Evolutionary conservation across 345 rosid species (phyloP).

Genomic region (Aegle marmelos): DNA sequence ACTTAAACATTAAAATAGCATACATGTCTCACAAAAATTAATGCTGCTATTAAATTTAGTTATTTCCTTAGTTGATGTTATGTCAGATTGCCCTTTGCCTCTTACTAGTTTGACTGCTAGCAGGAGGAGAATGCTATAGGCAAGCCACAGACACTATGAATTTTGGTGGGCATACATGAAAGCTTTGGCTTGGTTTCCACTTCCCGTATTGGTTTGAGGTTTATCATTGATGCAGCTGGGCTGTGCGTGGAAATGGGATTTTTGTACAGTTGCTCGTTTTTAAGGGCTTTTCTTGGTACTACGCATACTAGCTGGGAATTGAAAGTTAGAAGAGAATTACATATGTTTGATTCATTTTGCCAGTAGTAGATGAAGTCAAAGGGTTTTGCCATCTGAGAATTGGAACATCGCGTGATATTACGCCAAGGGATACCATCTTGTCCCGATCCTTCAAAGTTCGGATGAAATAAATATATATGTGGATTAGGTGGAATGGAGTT

Average conservation of each 20-base stretch:
- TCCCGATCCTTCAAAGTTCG: background rate
- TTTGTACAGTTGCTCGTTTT: slow-evolving; percentile 29
- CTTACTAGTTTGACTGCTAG: slow-evolving; percentile 14
- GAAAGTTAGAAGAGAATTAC: slow-evolving; percentile 11
- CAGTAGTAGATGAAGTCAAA: background rate
- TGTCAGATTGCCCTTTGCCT: slow-evolving; percentile 1
- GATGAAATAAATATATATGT: background rate
- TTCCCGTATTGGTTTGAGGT: slow-evolving; percentile 5
- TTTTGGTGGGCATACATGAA: background rate
- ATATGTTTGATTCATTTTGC: background rate
- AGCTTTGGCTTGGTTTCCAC: background rate
- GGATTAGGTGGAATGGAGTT: background rate
- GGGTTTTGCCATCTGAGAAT: slow-evolving; percentile 16
- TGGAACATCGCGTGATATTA: background rate
- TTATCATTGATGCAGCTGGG: slow-evolving; percentile 14
- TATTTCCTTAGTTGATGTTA: background rate
- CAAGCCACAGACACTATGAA: slow-evolving; percentile 28
- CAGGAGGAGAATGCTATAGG: slow-evolving; percentile 41
- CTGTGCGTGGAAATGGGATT: slow-evolving; percentile 11
- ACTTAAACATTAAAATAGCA: background rate
- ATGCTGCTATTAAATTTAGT: background rate
- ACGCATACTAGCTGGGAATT: slow-evolving; percentile 1
- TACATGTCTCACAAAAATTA: background rate
- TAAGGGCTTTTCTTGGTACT: slow-evolving; percentile 8
- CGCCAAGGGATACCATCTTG: background rate